Base-by-base conservation (phyloP, 1,284 basidiomycete genomes). In the Ganoderma sp. region DNA sequence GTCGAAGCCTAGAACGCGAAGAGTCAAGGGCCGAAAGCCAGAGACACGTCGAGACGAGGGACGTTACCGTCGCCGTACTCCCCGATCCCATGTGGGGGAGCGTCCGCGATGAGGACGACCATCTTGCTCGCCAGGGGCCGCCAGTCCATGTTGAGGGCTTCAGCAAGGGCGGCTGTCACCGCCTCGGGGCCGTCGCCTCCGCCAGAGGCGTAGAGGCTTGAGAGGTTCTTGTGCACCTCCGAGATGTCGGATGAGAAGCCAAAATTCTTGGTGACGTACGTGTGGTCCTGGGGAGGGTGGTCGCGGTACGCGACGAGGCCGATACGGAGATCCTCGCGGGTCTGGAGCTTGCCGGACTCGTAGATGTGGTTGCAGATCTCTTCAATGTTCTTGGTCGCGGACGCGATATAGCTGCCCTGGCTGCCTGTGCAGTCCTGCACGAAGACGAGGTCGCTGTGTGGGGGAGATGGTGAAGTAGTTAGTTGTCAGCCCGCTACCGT, bases 111-210 rank as follows among this genome's bases (percentile, higher is more conserved):
- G 73, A 97, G 87, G 7, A 97, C 94, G 61, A 96, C 88, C 93
- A 99, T 98, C 84, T 95, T 98, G 76, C 93, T 96, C 19, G 97
- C 95, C 64, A 89, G 81, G 61, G 87, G 84, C 73, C 98, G 86
- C 98, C 98, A 99, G 50, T 96, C 92, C 88, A 98, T 92, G 66
- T 89, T 88, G 73, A 96, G 78, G 17, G 91, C 91, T 73, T 97
- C 96, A 9, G 90, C 90, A 80, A 99, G 84, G 14, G 93, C 97
- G 3, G 97, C 96, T 0, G 98, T 99, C 67, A 98, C 94, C 3
- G 97, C 98, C 79, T 99, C 98, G 0, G 98, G 98, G 0, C 98
- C 97, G 84, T 99, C 97, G 14, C 97, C 97, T 37, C 98, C 96
- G 17, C 97, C 97, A 6, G 93, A 94, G 17, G 98, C 98, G 81